Percentiles rank a stretch among this genome's conserved stretches.
These are phyloP conservation scores for Penicillium sp. DNA, from an alignment of 2,329 filamentous ascomycete species.

Conservation along the genomic window DNA sequence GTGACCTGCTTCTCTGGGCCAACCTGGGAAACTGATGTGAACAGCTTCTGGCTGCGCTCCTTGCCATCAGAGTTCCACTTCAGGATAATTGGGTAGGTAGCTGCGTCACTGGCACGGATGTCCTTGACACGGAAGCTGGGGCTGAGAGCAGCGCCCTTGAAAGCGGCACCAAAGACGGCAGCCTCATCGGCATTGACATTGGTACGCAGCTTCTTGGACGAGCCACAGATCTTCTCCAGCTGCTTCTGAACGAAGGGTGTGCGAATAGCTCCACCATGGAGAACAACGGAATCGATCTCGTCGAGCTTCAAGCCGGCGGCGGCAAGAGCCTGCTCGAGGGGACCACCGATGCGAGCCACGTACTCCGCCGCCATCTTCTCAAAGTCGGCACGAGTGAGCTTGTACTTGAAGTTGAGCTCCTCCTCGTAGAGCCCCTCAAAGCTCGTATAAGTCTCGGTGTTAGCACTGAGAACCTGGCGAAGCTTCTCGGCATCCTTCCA, in stretches of 20 bases:
- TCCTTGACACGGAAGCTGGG: slow-evolving; percentile 98
- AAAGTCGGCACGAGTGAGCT: slow-evolving; percentile 77
- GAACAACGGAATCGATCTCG: slow-evolving; percentile 86
- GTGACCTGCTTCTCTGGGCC: slow-evolving; percentile 82
- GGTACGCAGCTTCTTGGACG: slow-evolving; percentile 76
- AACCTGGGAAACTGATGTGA: slow-evolving; percentile 74
- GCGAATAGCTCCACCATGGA: slow-evolving; percentile 86
- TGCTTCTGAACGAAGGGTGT: slow-evolving; percentile 93
- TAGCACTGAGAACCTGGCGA: slow-evolving; percentile 90
- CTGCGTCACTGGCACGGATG: slow-evolving; percentile 78
- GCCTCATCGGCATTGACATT: slow-evolving; percentile 98
- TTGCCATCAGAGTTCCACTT: slow-evolving; percentile 75
- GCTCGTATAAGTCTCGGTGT: slow-evolving; percentile 75
- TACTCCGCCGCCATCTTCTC: slow-evolving; percentile 75
- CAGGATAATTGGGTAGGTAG: slow-evolving; percentile 73
- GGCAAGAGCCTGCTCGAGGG: slow-evolving; percentile 74
- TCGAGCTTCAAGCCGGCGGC: slow-evolving; percentile 71
- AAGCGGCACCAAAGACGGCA: slow-evolving; percentile 92
- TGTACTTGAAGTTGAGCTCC: slow-evolving; percentile 91
- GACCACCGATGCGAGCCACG: slow-evolving; percentile 67
- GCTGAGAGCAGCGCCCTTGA: slow-evolving; percentile 88
- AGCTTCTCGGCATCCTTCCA: slow-evolving; percentile 87
- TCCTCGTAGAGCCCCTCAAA: slow-evolving; percentile 86
- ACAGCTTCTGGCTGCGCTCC: slow-evolving; percentile 77
- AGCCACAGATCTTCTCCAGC: slow-evolving; percentile 75